Percentiles rank a stretch among this genome's conserved stretches.
Evolutionary conservation across 805 yeast species (phyloP).

Genomic region (Myxozyma neotropica): DNA sequence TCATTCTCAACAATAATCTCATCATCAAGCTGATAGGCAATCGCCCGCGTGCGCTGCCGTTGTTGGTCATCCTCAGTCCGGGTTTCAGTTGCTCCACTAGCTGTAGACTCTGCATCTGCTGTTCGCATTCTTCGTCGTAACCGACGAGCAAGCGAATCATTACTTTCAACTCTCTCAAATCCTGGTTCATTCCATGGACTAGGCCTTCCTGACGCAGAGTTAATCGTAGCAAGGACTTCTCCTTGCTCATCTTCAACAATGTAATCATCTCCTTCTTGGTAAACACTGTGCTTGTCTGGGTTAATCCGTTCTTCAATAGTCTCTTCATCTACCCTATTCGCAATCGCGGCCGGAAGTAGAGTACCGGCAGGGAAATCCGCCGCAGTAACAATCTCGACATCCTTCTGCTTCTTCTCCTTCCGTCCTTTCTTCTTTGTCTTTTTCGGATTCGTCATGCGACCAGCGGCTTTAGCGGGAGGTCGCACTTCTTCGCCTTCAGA

Average conservation of each 20-base stretch:
- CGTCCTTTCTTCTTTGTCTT: neutral
- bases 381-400: neutral
- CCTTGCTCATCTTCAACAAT: conserved; percentile 84
- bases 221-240: conserved; percentile 59
- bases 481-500: conserved; percentile 12
- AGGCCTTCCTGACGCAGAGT: conserved; percentile 27
- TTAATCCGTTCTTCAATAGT: conserved; percentile 26
- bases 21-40: conserved; percentile 80
- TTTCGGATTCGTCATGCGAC: conserved; percentile 25
- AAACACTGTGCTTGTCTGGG: conserved; percentile 46
- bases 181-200: conserved; percentile 16
- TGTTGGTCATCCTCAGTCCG: neutral
- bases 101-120: neutral
- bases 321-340: conserved; percentile 24
- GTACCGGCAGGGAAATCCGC: conserved; percentile 26
- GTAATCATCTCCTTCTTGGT: conserved; percentile 68
- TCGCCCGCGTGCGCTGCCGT: conserved; percentile 45
- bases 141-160: neutral
- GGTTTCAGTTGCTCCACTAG: neutral
- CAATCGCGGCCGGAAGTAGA: conserved; percentile 8
- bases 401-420: neutral
- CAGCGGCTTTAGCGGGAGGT: conserved; percentile 31
- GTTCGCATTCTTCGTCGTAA: neutral
- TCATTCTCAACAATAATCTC: conserved; percentile 81
- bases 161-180: neutral